Base-by-base conservation (phyloP, 441 rosid species). In the Syzygium syzygioides region DNA sequence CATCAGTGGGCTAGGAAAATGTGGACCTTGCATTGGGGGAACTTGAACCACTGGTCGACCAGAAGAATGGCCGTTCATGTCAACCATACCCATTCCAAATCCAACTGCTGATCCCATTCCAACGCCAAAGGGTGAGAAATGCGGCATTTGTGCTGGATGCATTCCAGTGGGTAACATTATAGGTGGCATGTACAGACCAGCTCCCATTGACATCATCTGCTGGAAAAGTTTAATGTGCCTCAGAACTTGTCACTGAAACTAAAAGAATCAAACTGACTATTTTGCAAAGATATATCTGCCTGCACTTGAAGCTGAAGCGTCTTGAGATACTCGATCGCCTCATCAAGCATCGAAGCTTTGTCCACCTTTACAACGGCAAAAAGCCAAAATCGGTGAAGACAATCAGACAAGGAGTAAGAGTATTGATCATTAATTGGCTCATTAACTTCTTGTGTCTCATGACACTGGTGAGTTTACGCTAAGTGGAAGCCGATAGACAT, bases 61-160 rank as follows among this genome's bases (percentile, higher is more conserved):
- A 76, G 83, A 12, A 76, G 83, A 41, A 87, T 90, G 90, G 89
- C 90, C 90, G 53, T 91, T 94, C 91, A 92, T 90, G 89, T 93
- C 94, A 19, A 95, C 95, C 91, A 95, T 89, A 32, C 95, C 95
- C 94, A 95, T 94, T 89, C 95, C 97, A 59, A 89, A 96, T 76
- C 83, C n/a, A 7, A 41, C 41, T 41, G 83, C 83, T 23, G 52
- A 76, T 37, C 53, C 60, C 87, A 88, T 85, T 50, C 89, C 85
- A 23, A 66, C 23, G n/a, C 87, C 89, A 34, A 88, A 80, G 80
- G 37, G 84, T 50, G 87, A 66, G 32, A 60, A 84, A 6, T 57
- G 79, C 12, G 89, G 60, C 57, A 62, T 60, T 11, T 59, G 84
- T 85, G 53, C 87, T 80, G 55, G 54, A 62, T 62, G 90, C 87